phyloP scores from a whole-genome alignment of 2,329 filamentous ascomycete genomes.

The Westerdykella ornata region DNA sequence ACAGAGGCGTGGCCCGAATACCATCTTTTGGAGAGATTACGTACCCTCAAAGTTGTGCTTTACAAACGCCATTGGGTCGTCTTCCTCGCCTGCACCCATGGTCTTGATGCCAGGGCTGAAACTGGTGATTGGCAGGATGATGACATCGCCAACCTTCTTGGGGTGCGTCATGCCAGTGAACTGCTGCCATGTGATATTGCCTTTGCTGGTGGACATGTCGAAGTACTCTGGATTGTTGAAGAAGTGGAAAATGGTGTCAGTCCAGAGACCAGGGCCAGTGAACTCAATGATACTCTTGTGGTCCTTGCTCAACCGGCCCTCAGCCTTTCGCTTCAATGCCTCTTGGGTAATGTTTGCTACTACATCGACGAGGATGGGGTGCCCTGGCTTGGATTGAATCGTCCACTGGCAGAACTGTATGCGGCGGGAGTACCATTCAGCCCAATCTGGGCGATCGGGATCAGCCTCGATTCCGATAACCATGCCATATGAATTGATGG shows the following conservation, averaged over 20 bases:
- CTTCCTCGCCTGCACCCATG: constrained; percentile 81
- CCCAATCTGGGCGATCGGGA: constrained; percentile 86
- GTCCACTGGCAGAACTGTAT: constrained; percentile 99
- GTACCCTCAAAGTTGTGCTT: constrained; percentile 93
- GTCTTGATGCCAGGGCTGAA: constrained; percentile 93
- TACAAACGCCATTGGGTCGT: constrained; percentile 95
- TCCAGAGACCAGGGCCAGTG: constrained; percentile 92
- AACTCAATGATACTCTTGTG: constrained; percentile 83
- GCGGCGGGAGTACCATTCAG: constrained; percentile 88
- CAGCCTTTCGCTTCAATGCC: constrained; percentile 65
- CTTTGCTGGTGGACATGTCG: constrained; percentile 63
- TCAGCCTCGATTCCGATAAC: constrained; percentile 95
- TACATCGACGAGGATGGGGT: constrained; percentile 82
- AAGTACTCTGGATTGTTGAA: constrained; percentile 91
- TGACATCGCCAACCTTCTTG: constrained; percentile 87
- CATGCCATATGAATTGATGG: constrained; percentile 71
- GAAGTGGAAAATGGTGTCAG: constrained; percentile 83
- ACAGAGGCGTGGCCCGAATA: too few species aligned
- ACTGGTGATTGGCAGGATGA: constrained; percentile 90
- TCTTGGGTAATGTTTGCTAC: constrained; percentile 80
- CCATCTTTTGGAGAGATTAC: constrained; percentile 17
- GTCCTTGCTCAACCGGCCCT: constrained; percentile 57
- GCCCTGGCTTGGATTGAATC: constrained; percentile 89
- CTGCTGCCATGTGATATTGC: constrained; percentile 74
- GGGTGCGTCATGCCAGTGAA: constrained; percentile 81